Evolutionary conservation across 306 rosid genomes (phyloP).

Genomic region (Corylus avellana): DNA sequence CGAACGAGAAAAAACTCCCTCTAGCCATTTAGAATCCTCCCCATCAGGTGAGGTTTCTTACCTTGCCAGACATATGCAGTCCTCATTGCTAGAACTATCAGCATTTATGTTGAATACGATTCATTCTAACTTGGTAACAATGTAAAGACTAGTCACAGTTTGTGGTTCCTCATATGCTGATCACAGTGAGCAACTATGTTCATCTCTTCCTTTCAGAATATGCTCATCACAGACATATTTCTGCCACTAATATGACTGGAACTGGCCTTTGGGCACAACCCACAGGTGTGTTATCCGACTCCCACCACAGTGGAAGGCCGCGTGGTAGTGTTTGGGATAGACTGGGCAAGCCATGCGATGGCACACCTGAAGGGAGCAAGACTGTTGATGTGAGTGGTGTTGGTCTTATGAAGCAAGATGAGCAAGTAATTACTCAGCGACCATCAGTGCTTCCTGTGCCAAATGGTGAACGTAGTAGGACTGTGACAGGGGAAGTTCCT

Average conservation of each 20-base stretch:
- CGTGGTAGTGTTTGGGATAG: constrained; percentile 37
- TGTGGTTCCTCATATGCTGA: background rate
- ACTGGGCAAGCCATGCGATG: constrained; percentile 23
- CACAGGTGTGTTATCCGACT: background rate
- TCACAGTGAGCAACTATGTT: background rate
- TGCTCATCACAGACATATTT: background rate
- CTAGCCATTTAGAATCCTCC: background rate
- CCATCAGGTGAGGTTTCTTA: constrained; percentile 10
- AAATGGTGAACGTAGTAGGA: background rate
- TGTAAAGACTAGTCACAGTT: background rate
- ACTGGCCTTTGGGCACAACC: constrained; percentile 1
- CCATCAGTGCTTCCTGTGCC: constrained; percentile 2
- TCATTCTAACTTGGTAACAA: background rate
- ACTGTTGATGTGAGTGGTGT: background rate
- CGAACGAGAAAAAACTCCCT: constrained; percentile 7
- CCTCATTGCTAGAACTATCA: background rate
- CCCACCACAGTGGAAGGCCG: background rate
- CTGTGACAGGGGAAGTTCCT: constrained; percentile 5
- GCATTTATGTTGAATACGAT: background rate
- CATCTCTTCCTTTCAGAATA: constrained; percentile 17
- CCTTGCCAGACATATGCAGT: background rate
- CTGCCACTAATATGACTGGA: constrained; percentile 7
- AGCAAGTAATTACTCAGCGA: background rate
- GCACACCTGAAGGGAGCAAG: background rate
- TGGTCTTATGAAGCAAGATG: constrained; percentile 3